Base-by-base conservation (phyloP, 257 asterid species). In the Primulina huaijiensis region DNA sequence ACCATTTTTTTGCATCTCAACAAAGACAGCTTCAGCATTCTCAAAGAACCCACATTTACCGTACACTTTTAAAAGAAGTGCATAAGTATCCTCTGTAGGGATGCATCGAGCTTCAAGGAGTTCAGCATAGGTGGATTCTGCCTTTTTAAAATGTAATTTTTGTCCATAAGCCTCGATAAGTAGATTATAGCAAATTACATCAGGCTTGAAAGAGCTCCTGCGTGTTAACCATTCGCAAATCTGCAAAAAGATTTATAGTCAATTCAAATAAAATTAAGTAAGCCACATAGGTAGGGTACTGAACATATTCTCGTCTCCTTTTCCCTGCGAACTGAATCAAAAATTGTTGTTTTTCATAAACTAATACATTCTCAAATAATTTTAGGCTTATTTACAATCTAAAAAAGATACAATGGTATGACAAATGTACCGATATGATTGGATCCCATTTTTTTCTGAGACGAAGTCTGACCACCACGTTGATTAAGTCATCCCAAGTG, bases 121-220 rank as follows among this genome's bases (percentile, higher is more conserved):
- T 46, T 87, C 77, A 20, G 86, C 60, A 73, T 89, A 92, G 63
- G 86, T 75, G 10, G 88, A 75, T 76, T 92, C 90, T 30, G 92
- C 98, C 79, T 88, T 92, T 80, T 83, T 82, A 52, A 72, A 65
- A 38, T 68, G 70, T 62, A 80, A 73, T 59, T 73, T 85, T 63
- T 89, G 87, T 21, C 96, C 98, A 64, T 86, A 87, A 68, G 96
- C 96, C 70, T 92, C 98, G 76, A 92, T 83, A 30, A 89, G 98
- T 74, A 92, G 78, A 80, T 89, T 92, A 83, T 84, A 92, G 83
- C 95, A 86, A 62, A 92, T 87, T 40, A 89, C 80, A 74, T 92
- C 96, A 8, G 93, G 79, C 82, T 83, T 84, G 81, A 83, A 92
- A 60, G 90, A 69, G 82, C 95, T 89, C 78, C 83, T 74, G 69